phyloP scores from a whole-genome alignment of 2,329 filamentous ascomycete species.

The Pseudocercospora ulei region DNA sequence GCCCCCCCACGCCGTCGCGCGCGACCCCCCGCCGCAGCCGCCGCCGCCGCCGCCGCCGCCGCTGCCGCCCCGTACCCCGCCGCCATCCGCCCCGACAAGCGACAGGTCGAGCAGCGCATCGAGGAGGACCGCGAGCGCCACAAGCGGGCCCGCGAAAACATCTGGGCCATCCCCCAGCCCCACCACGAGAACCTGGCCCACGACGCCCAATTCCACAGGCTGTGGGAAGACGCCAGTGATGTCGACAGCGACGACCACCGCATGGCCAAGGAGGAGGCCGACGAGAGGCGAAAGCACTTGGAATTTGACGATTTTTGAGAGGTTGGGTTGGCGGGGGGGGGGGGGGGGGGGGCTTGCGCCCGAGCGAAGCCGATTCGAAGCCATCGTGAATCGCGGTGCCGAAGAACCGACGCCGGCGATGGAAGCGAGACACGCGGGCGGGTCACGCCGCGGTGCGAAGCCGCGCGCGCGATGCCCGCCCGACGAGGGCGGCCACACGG shows the following conservation, averaged over 20 bases:
- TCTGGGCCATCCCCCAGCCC: slow-evolving; percentile 63
- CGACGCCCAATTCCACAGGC: slow-evolving; percentile 63
- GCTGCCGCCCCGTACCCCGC: slow-evolving; percentile 11
- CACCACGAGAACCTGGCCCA: slow-evolving; percentile 44
- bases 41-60: slow-evolving; percentile 48
- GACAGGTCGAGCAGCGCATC: slow-evolving; percentile 87
- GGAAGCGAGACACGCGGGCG: too few relatives aligned
- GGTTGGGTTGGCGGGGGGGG: not conserved
- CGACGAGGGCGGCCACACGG: too few relatives aligned
- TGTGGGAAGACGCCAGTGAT: slow-evolving; percentile 82
- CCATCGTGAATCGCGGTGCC: too few relatives aligned
- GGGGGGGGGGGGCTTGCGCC: too few relatives aligned
- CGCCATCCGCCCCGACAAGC: slow-evolving; percentile 57
- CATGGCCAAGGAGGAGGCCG: slow-evolving; percentile 62
- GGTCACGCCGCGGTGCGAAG: too few relatives aligned
- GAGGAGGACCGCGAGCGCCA: slow-evolving; percentile 94
- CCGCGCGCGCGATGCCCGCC: too few relatives aligned
- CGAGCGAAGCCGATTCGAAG: not conserved
- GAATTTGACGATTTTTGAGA: slow-evolving; percentile 34
- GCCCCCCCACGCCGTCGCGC: slow-evolving; percentile 22
- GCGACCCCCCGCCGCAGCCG: slow-evolving; percentile 17
- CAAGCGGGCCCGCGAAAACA: slow-evolving; percentile 80
- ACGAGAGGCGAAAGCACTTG: slow-evolving; percentile 45
- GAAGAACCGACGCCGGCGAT: too few relatives aligned
- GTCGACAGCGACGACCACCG: slow-evolving; percentile 78